Base-by-base conservation (phyloP, 495 filamentous ascomycete genomes). In the Penicillium taxi region DNA sequence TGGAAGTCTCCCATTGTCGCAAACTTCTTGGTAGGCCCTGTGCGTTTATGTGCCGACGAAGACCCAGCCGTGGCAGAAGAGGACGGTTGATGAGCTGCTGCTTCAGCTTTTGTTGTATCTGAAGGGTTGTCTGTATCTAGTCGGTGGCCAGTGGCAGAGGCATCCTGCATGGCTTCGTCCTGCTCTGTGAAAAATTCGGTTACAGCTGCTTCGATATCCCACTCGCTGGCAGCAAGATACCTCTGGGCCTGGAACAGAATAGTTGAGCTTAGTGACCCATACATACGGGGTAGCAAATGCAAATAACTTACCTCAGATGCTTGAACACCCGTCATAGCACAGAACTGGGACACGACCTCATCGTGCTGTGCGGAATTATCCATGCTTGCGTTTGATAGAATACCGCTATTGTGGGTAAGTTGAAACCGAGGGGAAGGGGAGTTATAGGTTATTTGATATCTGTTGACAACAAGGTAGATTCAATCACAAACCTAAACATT, bases 331-430 rank as follows among this genome's bases (percentile, higher is more conserved):
- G 87, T 90, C 50, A 94, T 66, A 34, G 65, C 65, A 56, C 77
- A 78, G 61, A 95, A 88, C 56, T 82, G 68, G 46, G 73, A 72
- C 42, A 91, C 78, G 39, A 84, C 61, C 47, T 73, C 70, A 57
- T 89, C 81, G 39, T 78, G 78, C 47, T 80, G 72, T 21, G 56
- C 46, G 54, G 66, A 61, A 61, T 77, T 74, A 14, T 66, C 70
- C 74, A 78, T 78, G 37, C 42, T 61, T 42, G 38, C 40, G 42
- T 20, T 54, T 33, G 36, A 22, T 15, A 23, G 16, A 28, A 1
- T 7, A n/a, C 16, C 29, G 15, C n/a, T n/a, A n/a, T n/a, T n/a
- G n/a, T n/a, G n/a, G n/a, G n/a, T n/a, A n/a, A n/a, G n/a, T n/a
- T n/a, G n/a, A n/a, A n/a, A n/a, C n/a, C n/a, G n/a, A n/a, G n/a